phyloP scores from a whole-genome alignment of 176 grass and related monocot species.

The Zoysia japonica region DNA sequence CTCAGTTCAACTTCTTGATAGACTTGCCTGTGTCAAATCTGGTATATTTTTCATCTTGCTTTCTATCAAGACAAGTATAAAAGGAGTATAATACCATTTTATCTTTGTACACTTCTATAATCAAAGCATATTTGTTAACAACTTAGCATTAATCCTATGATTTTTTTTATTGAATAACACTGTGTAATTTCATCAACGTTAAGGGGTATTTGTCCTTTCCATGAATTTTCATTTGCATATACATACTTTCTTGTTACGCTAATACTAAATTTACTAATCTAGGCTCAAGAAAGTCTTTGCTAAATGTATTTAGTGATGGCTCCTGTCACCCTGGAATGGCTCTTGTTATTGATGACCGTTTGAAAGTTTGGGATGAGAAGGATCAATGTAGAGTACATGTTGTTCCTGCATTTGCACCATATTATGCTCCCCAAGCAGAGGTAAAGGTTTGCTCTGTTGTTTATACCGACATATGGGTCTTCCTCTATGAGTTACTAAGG shows the following conservation, averaged over 20 bases:
- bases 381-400: conserved; percentile 93
- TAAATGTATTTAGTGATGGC: conserved; percentile 92
- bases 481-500: conserved; percentile 39
- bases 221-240: conserved; percentile 32
- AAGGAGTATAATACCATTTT: not conserved
- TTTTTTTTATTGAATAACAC: too few species aligned
- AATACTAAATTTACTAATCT: conserved; percentile 21
- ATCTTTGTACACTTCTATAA: not conserved
- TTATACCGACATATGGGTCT: not conserved
- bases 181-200: too few species aligned
- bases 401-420: conserved; percentile 94
- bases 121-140: not conserved
- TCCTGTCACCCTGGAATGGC: conserved; percentile 97
- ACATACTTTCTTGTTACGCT: conserved; percentile 18
- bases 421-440: conserved; percentile 98
- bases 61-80: not conserved
- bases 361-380: conserved; percentile 99
- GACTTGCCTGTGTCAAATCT: conserved; percentile 95
- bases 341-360: conserved; percentile 89
- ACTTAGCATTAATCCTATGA: not conserved
- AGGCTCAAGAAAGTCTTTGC: conserved; percentile 82
- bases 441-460: conserved; percentile 47
- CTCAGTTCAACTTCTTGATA: conserved; percentile 71
- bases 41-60: conserved; percentile 50
- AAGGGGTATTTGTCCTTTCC: not conserved